Conservation (phyloP, 352 stramenopile genomes). For the Hyaloperonospora arabidopsidis region DNA sequence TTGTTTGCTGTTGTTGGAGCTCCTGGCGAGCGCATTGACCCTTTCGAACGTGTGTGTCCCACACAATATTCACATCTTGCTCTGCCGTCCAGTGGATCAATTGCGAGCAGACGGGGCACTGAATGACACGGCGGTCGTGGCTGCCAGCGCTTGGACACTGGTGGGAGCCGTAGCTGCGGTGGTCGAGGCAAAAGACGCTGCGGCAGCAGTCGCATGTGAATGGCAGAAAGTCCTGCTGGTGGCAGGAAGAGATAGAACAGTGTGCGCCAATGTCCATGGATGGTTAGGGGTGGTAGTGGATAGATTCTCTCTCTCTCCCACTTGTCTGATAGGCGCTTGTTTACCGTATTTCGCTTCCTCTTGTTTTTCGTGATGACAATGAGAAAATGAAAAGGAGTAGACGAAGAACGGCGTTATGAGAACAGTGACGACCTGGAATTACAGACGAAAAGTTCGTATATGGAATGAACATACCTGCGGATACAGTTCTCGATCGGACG, state of each 20-base stretch:
- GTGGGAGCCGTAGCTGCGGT: slow-evolving; percentile 74
- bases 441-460: too few relatives aligned
- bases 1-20: slow-evolving; percentile 17
- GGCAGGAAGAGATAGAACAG: slow-evolving; percentile 53
- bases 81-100: slow-evolving; percentile 62
- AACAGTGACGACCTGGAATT: too few relatives aligned
- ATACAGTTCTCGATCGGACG: too few relatives aligned
- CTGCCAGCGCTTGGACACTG: slow-evolving; percentile 53
- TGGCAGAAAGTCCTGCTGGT: slow-evolving; percentile 79
- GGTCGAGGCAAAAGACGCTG: slow-evolving; percentile 75
- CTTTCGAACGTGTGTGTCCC: slow-evolving; percentile 57
- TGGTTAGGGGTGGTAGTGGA: background rate
- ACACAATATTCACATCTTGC: slow-evolving; percentile 70
- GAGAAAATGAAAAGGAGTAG: background rate
- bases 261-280: slow-evolving; percentile 71
- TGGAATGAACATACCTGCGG: too few relatives aligned
- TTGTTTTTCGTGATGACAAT: too few relatives aligned
- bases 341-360: too few relatives aligned
- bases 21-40: slow-evolving; percentile 42
- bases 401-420: background rate
- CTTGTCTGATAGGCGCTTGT: too few relatives aligned
- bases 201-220: slow-evolving; percentile 82
- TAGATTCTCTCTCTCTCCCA: too few relatives aligned
- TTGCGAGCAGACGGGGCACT: slow-evolving; percentile 61
- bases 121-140: slow-evolving; percentile 58